Evolutionary conservation across 768 basidiomycete species (phyloP).

Genomic region (Neoboletus magnificus): DNA sequence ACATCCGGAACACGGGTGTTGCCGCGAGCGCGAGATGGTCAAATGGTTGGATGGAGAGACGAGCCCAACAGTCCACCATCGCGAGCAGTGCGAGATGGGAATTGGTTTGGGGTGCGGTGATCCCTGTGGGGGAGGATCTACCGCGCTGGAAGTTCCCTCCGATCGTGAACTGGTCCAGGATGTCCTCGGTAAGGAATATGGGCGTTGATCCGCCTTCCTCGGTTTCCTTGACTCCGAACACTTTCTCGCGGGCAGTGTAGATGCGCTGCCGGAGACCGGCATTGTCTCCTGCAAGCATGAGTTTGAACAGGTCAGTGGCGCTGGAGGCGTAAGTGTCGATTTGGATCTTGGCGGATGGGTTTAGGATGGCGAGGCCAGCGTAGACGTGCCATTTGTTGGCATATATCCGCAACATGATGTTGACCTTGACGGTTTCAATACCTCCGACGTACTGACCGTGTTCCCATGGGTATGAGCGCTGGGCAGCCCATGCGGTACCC

Average conservation of each 20-base stretch:
- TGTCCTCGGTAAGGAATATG: slow-evolving; percentile 78
- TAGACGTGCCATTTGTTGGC: slow-evolving; percentile 99
- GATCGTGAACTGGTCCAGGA: slow-evolving; percentile 88
- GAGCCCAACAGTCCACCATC: slow-evolving; percentile 98
- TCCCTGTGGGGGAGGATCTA: slow-evolving; percentile 7
- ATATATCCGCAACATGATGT: slow-evolving; percentile 94
- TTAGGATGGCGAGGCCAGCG: slow-evolving; percentile 96
- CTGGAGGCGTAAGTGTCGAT: slow-evolving; percentile 89
- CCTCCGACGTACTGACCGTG: slow-evolving; percentile 92
- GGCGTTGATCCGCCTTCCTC: slow-evolving; percentile 39
- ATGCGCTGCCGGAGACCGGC: slow-evolving; percentile 64
- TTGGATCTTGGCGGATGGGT: slow-evolving; percentile 83
- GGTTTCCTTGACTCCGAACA: slow-evolving; percentile 57
- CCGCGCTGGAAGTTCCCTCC: slow-evolving; percentile 38
- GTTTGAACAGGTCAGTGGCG: slow-evolving; percentile 87
- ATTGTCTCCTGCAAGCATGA: slow-evolving; percentile 73
- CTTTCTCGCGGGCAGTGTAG: slow-evolving; percentile 65
- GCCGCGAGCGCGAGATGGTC: slow-evolving; percentile 90
- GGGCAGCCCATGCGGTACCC: slow-evolving; percentile 92
- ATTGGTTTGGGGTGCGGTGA: slow-evolving; percentile 47
- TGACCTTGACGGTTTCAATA: slow-evolving; percentile 95
- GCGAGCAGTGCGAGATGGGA: slow-evolving; percentile 92
- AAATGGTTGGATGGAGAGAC: slow-evolving; percentile 82
- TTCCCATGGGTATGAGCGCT: slow-evolving; percentile 89
- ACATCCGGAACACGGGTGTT: slow-evolving; percentile 93